Evolutionary conservation across 352 stramenopile species (phyloP), one percentile per base, ranked within the genome.

Genomic region (Phytophthora cactorum): DNA sequence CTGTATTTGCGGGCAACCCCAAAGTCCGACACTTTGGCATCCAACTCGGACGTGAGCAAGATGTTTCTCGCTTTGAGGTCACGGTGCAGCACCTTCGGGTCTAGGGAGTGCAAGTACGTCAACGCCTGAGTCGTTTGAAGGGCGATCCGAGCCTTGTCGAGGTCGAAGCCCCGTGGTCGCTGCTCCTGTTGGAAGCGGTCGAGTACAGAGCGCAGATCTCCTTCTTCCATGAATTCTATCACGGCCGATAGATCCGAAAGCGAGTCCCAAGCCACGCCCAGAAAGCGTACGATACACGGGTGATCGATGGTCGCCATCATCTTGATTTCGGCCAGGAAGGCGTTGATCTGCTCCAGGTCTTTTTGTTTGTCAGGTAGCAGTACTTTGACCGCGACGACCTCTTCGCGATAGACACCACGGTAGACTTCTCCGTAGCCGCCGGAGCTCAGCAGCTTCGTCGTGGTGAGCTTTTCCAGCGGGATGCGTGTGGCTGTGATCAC

Each of bases 31-130:
- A 86, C 27, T 55, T 84, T 89, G 47, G 78, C 69, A 12, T 72
- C 34, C 9, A 75, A 58, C 0, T 60, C 29, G 0, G 25, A 50
- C 10, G 71, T 67, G 10, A 89, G 57, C 9, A 86, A 57, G 27
- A 87, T 72, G 52, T 85, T 89, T 41, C 65, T 77, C 5, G 77
- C 80, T 43, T 86, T 89, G 38, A 86, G 60, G 32, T 89, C 75
- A 25, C 75, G 73, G n/a, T 84, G 75, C 22, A 89, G 41, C 7
- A 85, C 61, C 15, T 52, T 60, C 6, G 69, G 64, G 3, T 81
- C 56, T 0, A 86, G 66, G 1, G 66, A 73, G 57, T 89, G 75
- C 54, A 89, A 22, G 44, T 86, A 86, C 29, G 63, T 70, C 54
- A 89, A 54, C 14, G 66, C 75, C 32, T 75, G 69, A 0, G 69